Percentiles rank a stretch among this genome's conserved stretches.
Evolutionary conservation across 164 flowering plant species (phyloP).

Genomic region (Chloranthus sessilifolius): DNA sequence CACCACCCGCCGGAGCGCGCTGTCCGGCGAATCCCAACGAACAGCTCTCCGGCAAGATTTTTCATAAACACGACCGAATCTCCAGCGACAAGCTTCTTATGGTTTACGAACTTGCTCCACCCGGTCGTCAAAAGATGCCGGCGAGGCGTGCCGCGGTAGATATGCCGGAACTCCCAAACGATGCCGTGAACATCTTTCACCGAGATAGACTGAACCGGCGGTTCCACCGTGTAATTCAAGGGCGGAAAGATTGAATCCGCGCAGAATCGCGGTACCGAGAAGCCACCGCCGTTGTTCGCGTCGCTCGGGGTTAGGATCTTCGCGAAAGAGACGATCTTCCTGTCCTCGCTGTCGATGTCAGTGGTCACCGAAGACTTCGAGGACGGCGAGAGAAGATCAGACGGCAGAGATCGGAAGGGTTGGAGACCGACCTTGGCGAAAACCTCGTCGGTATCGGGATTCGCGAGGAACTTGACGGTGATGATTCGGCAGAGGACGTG

Average conservation of each 20-base stretch:
- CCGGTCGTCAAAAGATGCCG: constrained; percentile 80
- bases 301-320: constrained; percentile 70
- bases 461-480: constrained; percentile 33
- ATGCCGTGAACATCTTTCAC: constrained; percentile 46
- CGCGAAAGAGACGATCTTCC: constrained; percentile 35
- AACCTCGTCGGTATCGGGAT: constrained; percentile 51
- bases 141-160: constrained; percentile 72
- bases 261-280: constrained; percentile 75
- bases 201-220: constrained; percentile 57
- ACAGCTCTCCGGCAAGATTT: constrained; percentile 30
- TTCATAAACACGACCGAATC: constrained; percentile 74
- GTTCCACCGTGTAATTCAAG: constrained; percentile 44
- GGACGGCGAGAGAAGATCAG: not conserved
- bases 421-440: constrained; percentile 32
- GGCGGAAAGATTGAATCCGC: constrained; percentile 74
- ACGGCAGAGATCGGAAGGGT: not conserved
- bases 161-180: constrained; percentile 51
- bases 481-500: constrained; percentile 33
- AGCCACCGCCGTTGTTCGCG: constrained; percentile 88
- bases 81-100: constrained; percentile 66
- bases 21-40: constrained; percentile 46
- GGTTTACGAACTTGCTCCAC: constrained; percentile 82
- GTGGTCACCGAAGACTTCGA: not conserved
- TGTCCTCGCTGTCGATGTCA: constrained; percentile 2
- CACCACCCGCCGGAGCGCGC: constrained; percentile 8